Percentiles rank a stretch among this genome's conserved stretches.
Conservation (phyloP, 2,329 filamentous ascomycete species). For the Magnaporthiopsis incrustans region DNA sequence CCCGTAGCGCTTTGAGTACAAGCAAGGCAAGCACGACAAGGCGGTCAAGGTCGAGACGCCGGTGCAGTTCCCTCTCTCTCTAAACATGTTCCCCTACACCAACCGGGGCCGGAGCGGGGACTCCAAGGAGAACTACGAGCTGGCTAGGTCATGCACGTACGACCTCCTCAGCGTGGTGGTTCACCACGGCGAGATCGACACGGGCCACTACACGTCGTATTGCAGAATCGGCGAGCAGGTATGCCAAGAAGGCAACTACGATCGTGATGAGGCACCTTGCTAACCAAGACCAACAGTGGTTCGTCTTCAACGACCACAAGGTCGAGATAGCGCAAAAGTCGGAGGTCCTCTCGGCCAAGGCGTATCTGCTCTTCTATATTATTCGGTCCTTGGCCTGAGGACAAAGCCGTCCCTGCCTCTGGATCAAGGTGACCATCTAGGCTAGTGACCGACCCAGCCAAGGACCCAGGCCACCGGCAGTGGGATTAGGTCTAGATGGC, state of each 20-base stretch:
- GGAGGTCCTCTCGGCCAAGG: slow-evolving; percentile 77
- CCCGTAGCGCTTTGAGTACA: slow-evolving; percentile 62
- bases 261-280: background rate
- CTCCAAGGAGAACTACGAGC: slow-evolving; percentile 41
- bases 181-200: slow-evolving; percentile 87
- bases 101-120: slow-evolving; percentile 51
- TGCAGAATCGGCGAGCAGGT: slow-evolving; percentile 70
- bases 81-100: slow-evolving; percentile 89
- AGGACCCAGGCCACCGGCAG: background rate
- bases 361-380: slow-evolving; percentile 86
- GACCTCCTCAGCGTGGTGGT: slow-evolving; percentile 86
- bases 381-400: slow-evolving; percentile 49
- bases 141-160: slow-evolving; percentile 65
- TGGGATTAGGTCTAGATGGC: background rate
- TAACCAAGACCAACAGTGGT: slow-evolving; percentile 56
- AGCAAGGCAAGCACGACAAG: slow-evolving; percentile 56
- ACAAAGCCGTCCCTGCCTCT: no score
- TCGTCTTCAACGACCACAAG: slow-evolving; percentile 91
- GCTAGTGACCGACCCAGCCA: no score
- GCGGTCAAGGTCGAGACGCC: slow-evolving; percentile 83
- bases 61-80: slow-evolving; percentile 74
- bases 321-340: slow-evolving; percentile 77
- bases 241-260: slow-evolving; percentile 16
- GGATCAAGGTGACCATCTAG: background rate
- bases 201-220: slow-evolving; percentile 88